Percentiles rank a stretch among this genome's conserved stretches.
These are phyloP conservation scores for Takashimella tepidaria DNA, from an alignment of 1,284 basidiomycete species.

Conservation along the genomic window DNA sequence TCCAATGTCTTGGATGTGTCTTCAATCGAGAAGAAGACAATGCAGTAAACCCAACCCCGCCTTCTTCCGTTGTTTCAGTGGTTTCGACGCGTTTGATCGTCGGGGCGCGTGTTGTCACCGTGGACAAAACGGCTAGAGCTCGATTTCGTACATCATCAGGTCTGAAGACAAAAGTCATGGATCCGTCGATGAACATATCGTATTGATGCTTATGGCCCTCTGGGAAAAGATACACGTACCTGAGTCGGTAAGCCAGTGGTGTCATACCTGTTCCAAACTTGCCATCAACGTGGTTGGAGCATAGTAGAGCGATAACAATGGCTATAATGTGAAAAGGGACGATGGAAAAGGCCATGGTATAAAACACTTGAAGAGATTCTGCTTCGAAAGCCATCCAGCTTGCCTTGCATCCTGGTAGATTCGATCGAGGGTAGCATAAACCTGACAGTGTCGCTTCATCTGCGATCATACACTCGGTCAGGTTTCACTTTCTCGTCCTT, in stretches of 20 bases:
- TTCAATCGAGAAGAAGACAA: too few relatives aligned
- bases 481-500: too few relatives aligned
- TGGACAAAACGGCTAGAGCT: not conserved
- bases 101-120: not conserved
- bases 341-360: constrained; percentile 26
- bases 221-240: constrained; percentile 13
- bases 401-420: constrained; percentile 42
- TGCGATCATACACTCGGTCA: constrained; percentile 14
- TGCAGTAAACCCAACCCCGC: too few relatives aligned
- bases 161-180: too few relatives aligned
- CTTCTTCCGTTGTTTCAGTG: constrained; percentile 2
- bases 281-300: constrained; percentile 36
- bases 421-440: constrained; percentile 41
- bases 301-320: constrained; percentile 30
- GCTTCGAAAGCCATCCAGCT: constrained; percentile 31
- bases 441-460: constrained; percentile 44
- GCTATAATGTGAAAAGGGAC: constrained; percentile 35
- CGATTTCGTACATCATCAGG: not conserved
- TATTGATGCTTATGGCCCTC: too few relatives aligned
- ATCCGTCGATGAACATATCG: too few relatives aligned
- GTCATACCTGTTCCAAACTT: constrained; percentile 31
- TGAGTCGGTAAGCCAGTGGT: constrained; percentile 28
- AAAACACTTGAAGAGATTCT: constrained; percentile 18
- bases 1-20: not conserved
- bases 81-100: not conserved